phyloP scores from a whole-genome alignment of 148 eudicot genomes.

The Diospyros kaki region DNA sequence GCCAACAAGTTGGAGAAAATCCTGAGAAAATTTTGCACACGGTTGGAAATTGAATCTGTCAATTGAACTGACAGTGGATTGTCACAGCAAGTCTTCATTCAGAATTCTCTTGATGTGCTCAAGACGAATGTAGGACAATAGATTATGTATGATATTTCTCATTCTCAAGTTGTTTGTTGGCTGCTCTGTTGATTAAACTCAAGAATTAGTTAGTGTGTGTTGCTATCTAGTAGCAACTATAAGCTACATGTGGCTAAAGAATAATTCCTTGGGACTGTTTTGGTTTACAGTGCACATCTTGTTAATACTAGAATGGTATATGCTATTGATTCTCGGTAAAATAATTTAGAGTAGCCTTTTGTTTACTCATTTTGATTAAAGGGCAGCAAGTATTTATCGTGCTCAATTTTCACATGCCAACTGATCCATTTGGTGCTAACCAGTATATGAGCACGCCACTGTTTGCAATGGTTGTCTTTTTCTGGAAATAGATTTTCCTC shows the following conservation, averaged over 20 bases:
- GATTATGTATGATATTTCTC: not conserved
- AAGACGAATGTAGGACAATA: too few relatives aligned
- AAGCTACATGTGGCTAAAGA: not conserved
- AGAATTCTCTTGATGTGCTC: not conserved
- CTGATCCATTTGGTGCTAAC: too few relatives aligned
- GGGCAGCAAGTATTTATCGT: too few relatives aligned
- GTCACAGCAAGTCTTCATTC: too few relatives aligned
- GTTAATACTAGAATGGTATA: not conserved
- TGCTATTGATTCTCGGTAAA: not conserved
- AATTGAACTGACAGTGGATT: conserved; percentile 4
- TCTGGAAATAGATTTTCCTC: too few relatives aligned
- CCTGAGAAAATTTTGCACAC: too few relatives aligned
- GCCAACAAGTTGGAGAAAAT: too few relatives aligned
- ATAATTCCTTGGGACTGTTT: not conserved
- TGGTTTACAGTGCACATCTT: not conserved
- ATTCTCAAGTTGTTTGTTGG: not conserved
- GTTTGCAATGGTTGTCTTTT: too few relatives aligned
- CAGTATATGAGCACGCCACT: too few relatives aligned
- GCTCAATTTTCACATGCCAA: too few relatives aligned
- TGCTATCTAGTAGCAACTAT: not conserved
- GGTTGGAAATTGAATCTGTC: not conserved
- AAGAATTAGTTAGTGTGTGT: not conserved
- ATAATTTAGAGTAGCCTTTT: not conserved
- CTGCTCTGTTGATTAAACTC: not conserved
- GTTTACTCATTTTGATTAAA: not conserved